Base-by-base conservation (phyloP, 306 rosid genomes). In the Dalbergia oliveri region DNA sequence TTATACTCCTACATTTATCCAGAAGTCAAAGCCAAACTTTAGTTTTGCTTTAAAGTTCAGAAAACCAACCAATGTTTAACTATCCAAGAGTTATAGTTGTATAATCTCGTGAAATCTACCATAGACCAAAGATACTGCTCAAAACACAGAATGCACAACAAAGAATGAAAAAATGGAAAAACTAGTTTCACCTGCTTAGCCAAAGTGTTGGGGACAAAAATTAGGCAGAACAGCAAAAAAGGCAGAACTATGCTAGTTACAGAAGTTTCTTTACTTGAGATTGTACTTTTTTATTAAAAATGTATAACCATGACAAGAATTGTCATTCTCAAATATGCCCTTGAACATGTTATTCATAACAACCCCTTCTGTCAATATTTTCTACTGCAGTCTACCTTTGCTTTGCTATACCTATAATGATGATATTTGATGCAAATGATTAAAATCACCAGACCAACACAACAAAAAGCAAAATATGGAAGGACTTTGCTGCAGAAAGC, bases 41-140 rank as follows among this genome's bases (percentile, higher is more conserved):
- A 54, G 72, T 7, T 70, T 11, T 12, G 54, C 43, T 69, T 44
- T 13, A 7, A 35, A 35, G 62, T 79, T 70, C 21, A 14, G 64
- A 70, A 69, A 34, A 47, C 39, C 19, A 60, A 18, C 19, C 14
- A 9, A 8, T 78, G 50, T 31, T 31, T 35, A 18, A 65, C 73
- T 35, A 34, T 57, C 37, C 82, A 57, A 68, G 45, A 58, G 16
- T 35, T 11, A 9, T 53, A n/a, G 49, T 61, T 62, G 66, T 51
- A 60, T 34, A 63, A 51, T 53, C 67, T 15, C 26, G 51, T 72
- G 51, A 26, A 72, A 80, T 62, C 47, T 50, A 51, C 47, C 78
- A 72, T 11, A 53, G 58, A 63, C 58, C 31, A 37, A 62, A 79
- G 31, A 69, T 16, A 14, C 66, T 53, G 19, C 37, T 60, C 39